phyloP scores from a whole-genome alignment of 2,329 filamentous ascomycete genomes.

The Peltaster fructicola region DNA sequence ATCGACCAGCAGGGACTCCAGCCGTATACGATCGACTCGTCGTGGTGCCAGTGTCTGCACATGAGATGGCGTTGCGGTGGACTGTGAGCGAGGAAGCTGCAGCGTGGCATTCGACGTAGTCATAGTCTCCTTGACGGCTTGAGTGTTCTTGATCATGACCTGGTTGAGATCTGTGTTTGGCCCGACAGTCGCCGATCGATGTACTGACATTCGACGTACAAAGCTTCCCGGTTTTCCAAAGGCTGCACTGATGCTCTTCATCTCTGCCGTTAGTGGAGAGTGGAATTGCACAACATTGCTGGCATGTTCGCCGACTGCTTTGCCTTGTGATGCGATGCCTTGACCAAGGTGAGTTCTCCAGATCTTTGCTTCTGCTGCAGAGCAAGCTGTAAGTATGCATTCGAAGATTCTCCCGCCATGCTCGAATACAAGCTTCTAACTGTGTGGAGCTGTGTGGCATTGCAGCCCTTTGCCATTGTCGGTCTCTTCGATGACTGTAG shows the following conservation, averaged over 20 bases:
- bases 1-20: slow-evolving; percentile 58
- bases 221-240: slow-evolving; percentile 53
- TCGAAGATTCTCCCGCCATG: slow-evolving; percentile 62
- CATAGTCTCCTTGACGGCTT: slow-evolving; percentile 41
- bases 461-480: slow-evolving; percentile 68
- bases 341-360: slow-evolving; percentile 57
- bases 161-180: slow-evolving; percentile 51
- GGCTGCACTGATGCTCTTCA: slow-evolving; percentile 57
- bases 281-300: slow-evolving; percentile 34
- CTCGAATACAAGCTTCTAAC: slow-evolving; percentile 85
- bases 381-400: slow-evolving; percentile 73
- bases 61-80: slow-evolving; percentile 52
- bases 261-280: slow-evolving; percentile 48
- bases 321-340: slow-evolving; percentile 31
- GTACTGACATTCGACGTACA: slow-evolving; percentile 57
- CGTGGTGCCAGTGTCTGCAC: slow-evolving; percentile 57
- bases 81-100: slow-evolving; percentile 63
- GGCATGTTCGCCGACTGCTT: slow-evolving; percentile 32
- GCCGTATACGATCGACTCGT: slow-evolving; percentile 54
- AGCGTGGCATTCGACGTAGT: slow-evolving; percentile 23
- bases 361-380: slow-evolving; percentile 55
- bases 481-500: slow-evolving; percentile 48
- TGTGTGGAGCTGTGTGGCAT: slow-evolving; percentile 70
- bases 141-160: slow-evolving; percentile 76
- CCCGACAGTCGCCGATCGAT: slow-evolving; percentile 57